Evolutionary conservation across 1,284 basidiomycete species (phyloP).

Genomic region (Microbotryum silenes-acaulis): DNA sequence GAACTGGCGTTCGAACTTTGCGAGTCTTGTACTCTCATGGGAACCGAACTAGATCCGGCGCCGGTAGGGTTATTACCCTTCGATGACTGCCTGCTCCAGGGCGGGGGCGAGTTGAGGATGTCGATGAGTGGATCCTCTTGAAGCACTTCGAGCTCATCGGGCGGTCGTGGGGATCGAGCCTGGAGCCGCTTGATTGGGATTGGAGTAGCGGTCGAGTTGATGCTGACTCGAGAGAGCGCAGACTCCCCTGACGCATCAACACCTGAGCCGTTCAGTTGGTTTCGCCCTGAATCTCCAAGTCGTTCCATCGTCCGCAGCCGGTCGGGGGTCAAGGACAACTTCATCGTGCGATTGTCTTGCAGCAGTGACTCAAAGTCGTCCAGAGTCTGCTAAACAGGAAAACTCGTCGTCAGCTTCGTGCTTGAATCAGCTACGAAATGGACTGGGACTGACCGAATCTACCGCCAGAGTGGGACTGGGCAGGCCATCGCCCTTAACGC

Average conservation of each 20-base stretch:
- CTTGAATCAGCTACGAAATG: no score
- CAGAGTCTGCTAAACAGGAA: no score
- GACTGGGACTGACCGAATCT: no score
- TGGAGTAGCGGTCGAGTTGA: neutral
- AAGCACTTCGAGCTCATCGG: neutral
- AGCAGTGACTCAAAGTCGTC: constrained; percentile 72
- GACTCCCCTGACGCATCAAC: constrained; percentile 46
- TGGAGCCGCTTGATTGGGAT: neutral
- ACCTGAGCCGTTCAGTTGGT: no score
- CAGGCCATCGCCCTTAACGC: neutral
- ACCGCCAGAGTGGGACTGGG: no score
- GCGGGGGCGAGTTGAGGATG: constrained; percentile 9
- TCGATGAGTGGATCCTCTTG: constrained; percentile 9
- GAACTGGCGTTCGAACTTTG: constrained; percentile 3
- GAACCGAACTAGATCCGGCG: neutral
- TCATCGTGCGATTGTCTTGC: constrained; percentile 78
- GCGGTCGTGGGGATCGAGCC: neutral
- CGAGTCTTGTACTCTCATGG: constrained; percentile 14
- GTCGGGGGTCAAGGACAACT: constrained; percentile 88
- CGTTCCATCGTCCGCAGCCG: constrained; percentile 73
- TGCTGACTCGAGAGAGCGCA: constrained; percentile 12
- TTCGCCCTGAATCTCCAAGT: no score
- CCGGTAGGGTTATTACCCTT: no score
- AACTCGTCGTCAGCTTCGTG: no score
- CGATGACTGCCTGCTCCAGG: constrained; percentile 2